Evolutionary conservation across 2,329 filamentous ascomycete species (phyloP).

Genomic region (Cyphellophora attinorum): DNA sequence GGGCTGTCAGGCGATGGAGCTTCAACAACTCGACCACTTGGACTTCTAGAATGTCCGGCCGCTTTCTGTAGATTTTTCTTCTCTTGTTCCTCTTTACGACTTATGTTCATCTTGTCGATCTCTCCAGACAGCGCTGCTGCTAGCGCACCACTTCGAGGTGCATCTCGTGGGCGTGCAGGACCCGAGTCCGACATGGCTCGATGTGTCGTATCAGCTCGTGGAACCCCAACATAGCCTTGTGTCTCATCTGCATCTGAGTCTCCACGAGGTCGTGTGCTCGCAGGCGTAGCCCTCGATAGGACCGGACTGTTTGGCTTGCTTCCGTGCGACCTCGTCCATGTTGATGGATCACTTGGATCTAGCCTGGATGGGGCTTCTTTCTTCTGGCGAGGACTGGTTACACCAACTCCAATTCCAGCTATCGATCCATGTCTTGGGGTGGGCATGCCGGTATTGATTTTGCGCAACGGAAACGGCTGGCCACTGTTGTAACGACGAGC

Average conservation of each 20-base stretch:
- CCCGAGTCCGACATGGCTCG: not conserved
- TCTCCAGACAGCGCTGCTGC: constrained; percentile 36
- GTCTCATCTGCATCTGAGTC: constrained; percentile 23
- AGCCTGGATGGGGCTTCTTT: constrained; percentile 26
- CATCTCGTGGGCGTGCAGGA: not conserved
- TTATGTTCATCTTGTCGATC: constrained; percentile 22
- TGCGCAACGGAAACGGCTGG: constrained; percentile 53
- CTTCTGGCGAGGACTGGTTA: constrained; percentile 22
- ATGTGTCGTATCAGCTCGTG: not conserved
- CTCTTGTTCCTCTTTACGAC: constrained; percentile 4
- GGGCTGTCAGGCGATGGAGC: not conserved
- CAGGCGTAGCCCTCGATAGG: constrained; percentile 25
- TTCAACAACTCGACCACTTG: not conserved
- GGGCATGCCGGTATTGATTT: constrained; percentile 50
- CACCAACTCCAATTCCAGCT: constrained; percentile 27
- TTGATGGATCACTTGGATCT: constrained; percentile 24
- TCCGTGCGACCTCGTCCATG: constrained; percentile 22
- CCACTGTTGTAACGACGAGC: constrained; percentile 31
- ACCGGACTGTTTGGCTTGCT: constrained; percentile 20
- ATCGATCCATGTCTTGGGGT: constrained; percentile 27
- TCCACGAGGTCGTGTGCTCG: constrained; percentile 18
- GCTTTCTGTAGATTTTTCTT: constrained; percentile 1
- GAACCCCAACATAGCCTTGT: constrained; percentile 2
- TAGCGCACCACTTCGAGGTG: constrained; percentile 23
- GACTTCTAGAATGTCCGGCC: not conserved